Percentiles rank a stretch among this genome's conserved stretches.
Evolutionary conservation across 1,284 basidiomycete species (phyloP).

Genomic region (Salmacisia buchloeana): DNA sequence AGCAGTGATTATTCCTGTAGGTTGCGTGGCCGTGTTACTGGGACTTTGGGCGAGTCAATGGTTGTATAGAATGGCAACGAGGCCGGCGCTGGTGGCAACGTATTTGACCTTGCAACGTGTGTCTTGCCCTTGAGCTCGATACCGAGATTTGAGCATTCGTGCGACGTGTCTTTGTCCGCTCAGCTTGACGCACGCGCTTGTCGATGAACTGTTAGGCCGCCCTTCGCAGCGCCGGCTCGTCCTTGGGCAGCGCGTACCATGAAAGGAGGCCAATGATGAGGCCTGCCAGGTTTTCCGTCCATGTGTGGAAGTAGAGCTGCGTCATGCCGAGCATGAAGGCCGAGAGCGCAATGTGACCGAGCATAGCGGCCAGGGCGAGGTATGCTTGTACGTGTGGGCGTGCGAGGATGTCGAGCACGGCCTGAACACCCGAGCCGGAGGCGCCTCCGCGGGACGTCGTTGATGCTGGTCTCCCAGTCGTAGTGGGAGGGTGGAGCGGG

Average conservation of each 20-base stretch:
- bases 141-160: too few species aligned
- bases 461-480: neutral
- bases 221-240: too few species aligned
- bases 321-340: constrained; percentile 72
- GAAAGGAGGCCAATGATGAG: constrained; percentile 52
- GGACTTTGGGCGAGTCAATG: too few species aligned
- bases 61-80: too few species aligned
- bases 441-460: neutral
- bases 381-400: constrained; percentile 16
- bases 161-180: too few species aligned
- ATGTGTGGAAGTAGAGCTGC: constrained; percentile 82
- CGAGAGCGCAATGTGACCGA: constrained; percentile 59
- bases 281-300: constrained; percentile 78
- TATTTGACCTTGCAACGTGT: too few species aligned
- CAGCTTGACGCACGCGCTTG: too few species aligned
- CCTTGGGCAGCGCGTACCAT: constrained; percentile 37
- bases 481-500: constrained; percentile 15
- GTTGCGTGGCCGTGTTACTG: too few species aligned
- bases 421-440: neutral
- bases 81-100: too few species aligned
- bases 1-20: too few species aligned
- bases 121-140: too few species aligned
- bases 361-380: constrained; percentile 52
- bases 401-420: neutral
- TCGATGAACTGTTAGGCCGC: too few species aligned